These are phyloP conservation scores for Didymella sp. DNA, from an alignment of 2,329 filamentous ascomycete species.

Conservation along the genomic window DNA sequence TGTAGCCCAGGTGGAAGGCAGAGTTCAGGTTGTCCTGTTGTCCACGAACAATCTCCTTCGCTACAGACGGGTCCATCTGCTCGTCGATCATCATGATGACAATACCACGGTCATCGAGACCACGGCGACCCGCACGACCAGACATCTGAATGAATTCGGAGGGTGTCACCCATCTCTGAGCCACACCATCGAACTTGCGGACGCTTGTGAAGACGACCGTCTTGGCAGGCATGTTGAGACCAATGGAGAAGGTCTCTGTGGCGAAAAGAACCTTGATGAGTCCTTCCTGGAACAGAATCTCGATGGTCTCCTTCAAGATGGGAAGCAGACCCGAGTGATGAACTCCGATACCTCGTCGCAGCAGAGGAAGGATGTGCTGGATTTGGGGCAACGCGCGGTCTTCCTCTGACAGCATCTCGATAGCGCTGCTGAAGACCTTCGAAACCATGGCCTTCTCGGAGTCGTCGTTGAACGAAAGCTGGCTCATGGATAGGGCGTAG, in stretches of 20 bases:
- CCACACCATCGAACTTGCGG: constrained; percentile 88
- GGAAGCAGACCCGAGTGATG: constrained; percentile 96
- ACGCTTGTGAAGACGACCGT: constrained; percentile 99
- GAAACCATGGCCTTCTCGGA: constrained; percentile 93
- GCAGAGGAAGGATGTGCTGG: constrained; percentile 82
- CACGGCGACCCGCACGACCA: constrained; percentile 92
- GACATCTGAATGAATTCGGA: constrained; percentile 99
- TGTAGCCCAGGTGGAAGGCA: constrained; percentile 96
- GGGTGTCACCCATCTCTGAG: constrained; percentile 82
- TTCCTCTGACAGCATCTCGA: constrained; percentile 89
- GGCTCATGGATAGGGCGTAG: constrained; percentile 84
- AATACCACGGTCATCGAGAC: constrained; percentile 95
- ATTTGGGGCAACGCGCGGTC: constrained; percentile 91
- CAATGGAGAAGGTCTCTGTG: constrained; percentile 98
- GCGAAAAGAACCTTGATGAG: constrained; percentile 98
- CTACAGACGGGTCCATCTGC: constrained; percentile 92
- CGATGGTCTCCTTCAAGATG: constrained; percentile 97
- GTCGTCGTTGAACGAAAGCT: constrained; percentile 92
- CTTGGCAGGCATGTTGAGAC: constrained; percentile 98
- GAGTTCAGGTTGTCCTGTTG: constrained; percentile 98
- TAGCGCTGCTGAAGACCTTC: constrained; percentile 92
- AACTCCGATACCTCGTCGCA: constrained; percentile 92
- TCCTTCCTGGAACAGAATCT: constrained; percentile 98
- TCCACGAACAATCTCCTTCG: constrained; percentile 93
- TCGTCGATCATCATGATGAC: constrained; percentile 99